Percentiles rank a stretch among this genome's conserved stretches.
These are phyloP conservation scores for Xylaria sp. DNA, from an alignment of 2,329 filamentous ascomycete species.

Conservation along the genomic window DNA sequence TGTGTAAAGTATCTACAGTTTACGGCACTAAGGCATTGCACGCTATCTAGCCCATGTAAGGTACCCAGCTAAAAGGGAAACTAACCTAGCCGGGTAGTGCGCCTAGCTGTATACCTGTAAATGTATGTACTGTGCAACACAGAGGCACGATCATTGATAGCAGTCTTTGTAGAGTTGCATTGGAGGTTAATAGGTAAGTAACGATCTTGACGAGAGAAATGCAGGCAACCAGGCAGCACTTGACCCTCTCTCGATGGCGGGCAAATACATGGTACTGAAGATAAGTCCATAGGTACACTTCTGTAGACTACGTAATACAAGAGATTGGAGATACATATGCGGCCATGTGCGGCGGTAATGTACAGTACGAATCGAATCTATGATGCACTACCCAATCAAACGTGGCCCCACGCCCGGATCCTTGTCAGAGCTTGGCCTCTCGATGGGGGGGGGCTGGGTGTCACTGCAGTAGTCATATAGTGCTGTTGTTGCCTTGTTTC, in stretches of 20 bases:
- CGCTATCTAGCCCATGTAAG: no score
- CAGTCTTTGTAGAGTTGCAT: conserved; percentile 1
- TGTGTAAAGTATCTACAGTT: conserved; percentile 2
- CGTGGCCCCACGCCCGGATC: neutral
- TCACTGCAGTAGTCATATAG: neutral
- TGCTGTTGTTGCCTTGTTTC: conserved; percentile 14
- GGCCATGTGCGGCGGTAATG: neutral
- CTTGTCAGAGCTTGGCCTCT: conserved; percentile 24
- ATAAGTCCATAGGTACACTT: neutral
- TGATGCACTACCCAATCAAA: neutral
- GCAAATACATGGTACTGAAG: neutral
- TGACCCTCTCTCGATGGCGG: neutral
- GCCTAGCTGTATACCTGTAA: neutral
- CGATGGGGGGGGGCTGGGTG: neutral
- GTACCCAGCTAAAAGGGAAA: no score
- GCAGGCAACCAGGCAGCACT: conserved; percentile 1
- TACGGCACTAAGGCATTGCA: neutral
- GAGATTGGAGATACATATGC: neutral
- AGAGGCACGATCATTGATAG: no score
- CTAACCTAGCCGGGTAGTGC: no score
- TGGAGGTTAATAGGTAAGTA: neutral
- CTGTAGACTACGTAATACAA: neutral
- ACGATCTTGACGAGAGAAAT: neutral
- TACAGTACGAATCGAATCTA: neutral
- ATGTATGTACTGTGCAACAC: neutral